Evolutionary conservation across 2,329 filamentous ascomycete genomes (phyloP).

Genomic region (Aspergillus carbonarius): DNA sequence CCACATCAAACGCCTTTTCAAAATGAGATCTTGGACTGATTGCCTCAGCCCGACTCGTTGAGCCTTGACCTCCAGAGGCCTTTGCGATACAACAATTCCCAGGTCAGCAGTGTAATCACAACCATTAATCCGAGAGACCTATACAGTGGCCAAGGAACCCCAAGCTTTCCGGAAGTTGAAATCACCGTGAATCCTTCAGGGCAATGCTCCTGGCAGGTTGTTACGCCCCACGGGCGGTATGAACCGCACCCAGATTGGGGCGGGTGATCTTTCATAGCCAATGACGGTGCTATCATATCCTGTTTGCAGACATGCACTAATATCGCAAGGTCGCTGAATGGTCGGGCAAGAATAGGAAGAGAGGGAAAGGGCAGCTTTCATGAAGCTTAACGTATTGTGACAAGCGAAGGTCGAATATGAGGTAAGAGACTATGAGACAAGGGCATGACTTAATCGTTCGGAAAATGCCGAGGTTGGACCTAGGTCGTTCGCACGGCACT

Average conservation of each 20-base stretch:
- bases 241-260: not conserved
- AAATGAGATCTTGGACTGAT: conserved; percentile 15
- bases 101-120: not conserved
- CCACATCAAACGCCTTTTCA: conserved; percentile 23
- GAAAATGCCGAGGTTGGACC: conserved; percentile 12
- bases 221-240: not conserved
- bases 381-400: conserved; percentile 8
- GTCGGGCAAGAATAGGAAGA: conserved; percentile 20
- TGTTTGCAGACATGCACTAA: conserved; percentile 16
- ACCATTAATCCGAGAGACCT: not conserved
- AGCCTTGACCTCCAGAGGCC: not conserved
- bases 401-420: conserved; percentile 13
- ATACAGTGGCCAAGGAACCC: not conserved
- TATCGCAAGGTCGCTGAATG: conserved; percentile 33
- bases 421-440: conserved; percentile 6
- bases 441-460: conserved; percentile 17
- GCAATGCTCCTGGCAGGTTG: not conserved
- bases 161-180: not conserved
- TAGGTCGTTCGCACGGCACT: conserved; percentile 6
- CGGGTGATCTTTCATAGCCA: conserved; percentile 3
- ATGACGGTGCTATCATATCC: conserved; percentile 1
- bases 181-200: not conserved
- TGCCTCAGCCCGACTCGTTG: conserved; percentile 8
- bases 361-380: not conserved
- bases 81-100: not conserved